These are phyloP conservation scores for Scalesia atractyloides DNA, from an alignment of 129 eudicot genomes.

Conservation along the genomic window DNA sequence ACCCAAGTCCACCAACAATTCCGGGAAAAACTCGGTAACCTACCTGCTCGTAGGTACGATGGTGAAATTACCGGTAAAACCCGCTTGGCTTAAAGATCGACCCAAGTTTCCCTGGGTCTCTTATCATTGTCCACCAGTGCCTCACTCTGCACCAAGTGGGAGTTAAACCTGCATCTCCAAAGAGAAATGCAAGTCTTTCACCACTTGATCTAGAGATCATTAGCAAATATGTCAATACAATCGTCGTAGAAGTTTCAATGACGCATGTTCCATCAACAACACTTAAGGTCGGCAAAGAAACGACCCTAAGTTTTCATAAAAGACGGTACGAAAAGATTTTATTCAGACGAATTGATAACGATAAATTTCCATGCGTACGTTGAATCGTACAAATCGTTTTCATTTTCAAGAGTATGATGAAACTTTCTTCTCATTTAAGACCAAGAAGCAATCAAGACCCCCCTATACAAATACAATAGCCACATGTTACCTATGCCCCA, in stretches of 20 bases:
- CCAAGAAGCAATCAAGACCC: conserved; percentile 3
- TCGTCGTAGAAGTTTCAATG: background rate
- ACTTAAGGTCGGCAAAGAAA: background rate
- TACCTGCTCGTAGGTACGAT: no score
- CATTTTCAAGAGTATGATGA: background rate
- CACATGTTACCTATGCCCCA: background rate
- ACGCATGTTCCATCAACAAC: background rate
- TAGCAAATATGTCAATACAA: no score
- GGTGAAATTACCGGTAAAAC: no score
- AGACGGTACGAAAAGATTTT: background rate
- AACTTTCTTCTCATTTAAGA: conserved; percentile 1
- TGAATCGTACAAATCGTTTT: background rate
- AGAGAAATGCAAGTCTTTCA: no score
- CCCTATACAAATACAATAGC: background rate
- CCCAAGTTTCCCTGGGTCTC: no score
- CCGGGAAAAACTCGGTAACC: no score
- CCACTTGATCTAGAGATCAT: no score
- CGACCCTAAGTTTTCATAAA: background rate
- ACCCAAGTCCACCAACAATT: no score
- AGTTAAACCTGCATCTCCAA: no score
- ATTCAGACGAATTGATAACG: background rate
- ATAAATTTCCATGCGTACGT: background rate
- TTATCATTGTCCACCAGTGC: no score
- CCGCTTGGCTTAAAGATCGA: no score
- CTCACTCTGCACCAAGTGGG: no score